Evolutionary conservation across 2,329 filamentous ascomycete genomes (phyloP).

Genomic region (Colletotrichum tamarilloi): DNA sequence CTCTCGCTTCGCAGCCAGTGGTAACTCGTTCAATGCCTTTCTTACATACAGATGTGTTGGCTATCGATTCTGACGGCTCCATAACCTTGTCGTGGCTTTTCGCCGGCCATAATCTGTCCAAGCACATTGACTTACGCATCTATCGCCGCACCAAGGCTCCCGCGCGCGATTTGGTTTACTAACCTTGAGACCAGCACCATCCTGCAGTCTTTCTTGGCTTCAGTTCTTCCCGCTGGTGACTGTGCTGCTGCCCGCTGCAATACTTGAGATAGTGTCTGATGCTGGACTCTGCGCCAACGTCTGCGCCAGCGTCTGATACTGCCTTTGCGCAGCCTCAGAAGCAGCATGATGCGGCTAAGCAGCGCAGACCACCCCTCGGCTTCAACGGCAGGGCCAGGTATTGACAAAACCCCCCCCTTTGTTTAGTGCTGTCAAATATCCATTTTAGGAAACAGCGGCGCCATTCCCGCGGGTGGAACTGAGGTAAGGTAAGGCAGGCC

Average conservation of each 20-base stretch:
- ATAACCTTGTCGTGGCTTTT: not conserved
- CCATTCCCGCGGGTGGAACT: constrained; percentile 28
- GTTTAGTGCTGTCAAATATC: constrained; percentile 28
- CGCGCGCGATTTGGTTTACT: constrained; percentile 9
- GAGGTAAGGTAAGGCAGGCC: constrained; percentile 10
- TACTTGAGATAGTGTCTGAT: constrained; percentile 12
- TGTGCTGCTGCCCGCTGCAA: constrained; percentile 5
- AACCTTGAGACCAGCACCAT: constrained; percentile 1
- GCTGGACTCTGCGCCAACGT: not conserved
- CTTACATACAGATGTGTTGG: not conserved
- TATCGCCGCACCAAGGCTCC: constrained; percentile 5
- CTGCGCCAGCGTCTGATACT: constrained; percentile 7
- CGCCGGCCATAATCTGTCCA: not conserved
- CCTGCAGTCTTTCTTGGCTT: constrained; percentile 4
- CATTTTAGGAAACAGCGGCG: constrained; percentile 29
- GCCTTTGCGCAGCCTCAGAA: constrained; percentile 14
- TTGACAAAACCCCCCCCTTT: constrained; percentile 9
- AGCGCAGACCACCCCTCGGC: constrained; percentile 6
- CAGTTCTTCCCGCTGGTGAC: constrained; percentile 6
- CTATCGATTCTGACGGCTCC: not conserved
- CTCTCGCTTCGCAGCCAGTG: constrained; percentile 18
- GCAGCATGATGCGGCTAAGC: not conserved
- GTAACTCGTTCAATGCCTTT: not conserved
- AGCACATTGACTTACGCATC: constrained; percentile 2
- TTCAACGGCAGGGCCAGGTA: not conserved